Percentiles rank a stretch among this genome's conserved stretches.
These are phyloP conservation scores for Gigaspora rosea DNA, from an alignment of 192 early-diverging fungal genomes.

Conservation along the genomic window DNA sequence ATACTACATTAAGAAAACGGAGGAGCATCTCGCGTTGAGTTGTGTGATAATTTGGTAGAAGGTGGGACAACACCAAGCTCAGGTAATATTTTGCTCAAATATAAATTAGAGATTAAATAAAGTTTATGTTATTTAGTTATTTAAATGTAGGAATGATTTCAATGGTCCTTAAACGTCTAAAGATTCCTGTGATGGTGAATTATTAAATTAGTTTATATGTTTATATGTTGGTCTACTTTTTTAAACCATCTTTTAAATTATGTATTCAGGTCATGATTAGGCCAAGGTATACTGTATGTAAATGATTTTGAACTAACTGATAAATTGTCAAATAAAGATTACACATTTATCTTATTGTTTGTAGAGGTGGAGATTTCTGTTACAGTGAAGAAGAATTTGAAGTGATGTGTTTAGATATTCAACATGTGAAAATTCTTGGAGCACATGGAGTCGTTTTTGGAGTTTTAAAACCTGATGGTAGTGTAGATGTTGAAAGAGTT, in stretches of 20 bases:
- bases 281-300: background rate
- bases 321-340: no score
- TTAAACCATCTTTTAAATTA: background rate
- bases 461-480: conserved; percentile 54
- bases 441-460: conserved; percentile 69
- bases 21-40: conserved; percentile 60
- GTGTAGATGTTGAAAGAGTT: conserved; percentile 54
- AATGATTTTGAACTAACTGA: background rate
- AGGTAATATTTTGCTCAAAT: conserved; percentile 33
- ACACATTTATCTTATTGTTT: background rate
- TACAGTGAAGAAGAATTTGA: conserved; percentile 52
- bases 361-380: conserved; percentile 66
- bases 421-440: conserved; percentile 44
- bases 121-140: conserved; percentile 2
- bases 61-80: conserved; percentile 65
- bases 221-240: background rate
- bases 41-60: conserved; percentile 66
- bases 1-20: conserved; percentile 41
- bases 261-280: background rate
- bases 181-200: conserved; percentile 57
- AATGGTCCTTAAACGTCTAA: conserved; percentile 36
- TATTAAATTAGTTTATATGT: background rate
- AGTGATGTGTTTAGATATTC: conserved; percentile 49
- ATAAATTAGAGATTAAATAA: no score
- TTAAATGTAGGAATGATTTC: conserved; percentile 44